Conservation (phyloP, 2,329 filamentous ascomycete genomes). For the Pleochaeta shiraiana region DNA sequence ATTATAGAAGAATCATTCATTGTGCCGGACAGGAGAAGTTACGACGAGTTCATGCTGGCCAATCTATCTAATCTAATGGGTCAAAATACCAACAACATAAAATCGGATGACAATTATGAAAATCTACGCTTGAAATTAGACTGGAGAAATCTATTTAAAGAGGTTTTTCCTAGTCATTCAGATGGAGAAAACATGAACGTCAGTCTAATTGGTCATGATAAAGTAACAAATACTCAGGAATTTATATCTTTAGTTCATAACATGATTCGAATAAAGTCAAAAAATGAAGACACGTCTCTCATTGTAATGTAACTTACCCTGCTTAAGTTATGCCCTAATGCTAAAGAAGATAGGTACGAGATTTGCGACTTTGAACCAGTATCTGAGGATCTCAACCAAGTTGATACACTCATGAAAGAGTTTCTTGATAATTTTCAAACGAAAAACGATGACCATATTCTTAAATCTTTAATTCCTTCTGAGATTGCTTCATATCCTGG, state of each 20-base stretch:
- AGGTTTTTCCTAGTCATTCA: background rate
- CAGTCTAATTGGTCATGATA: background rate
- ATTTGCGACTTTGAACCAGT: constrained; percentile 9
- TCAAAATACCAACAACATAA: too few species aligned
- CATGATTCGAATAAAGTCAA: constrained; percentile 7
- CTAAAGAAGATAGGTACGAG: constrained; percentile 11
- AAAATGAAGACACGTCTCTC: constrained; percentile 7
- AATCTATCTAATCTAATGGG: too few species aligned
- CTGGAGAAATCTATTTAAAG: constrained; percentile 9
- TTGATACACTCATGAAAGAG: constrained; percentile 8
- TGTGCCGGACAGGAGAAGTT: constrained; percentile 10
- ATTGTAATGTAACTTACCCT: constrained; percentile 8
- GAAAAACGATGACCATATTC: constrained; percentile 6
- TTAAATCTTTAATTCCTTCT: constrained; percentile 9
- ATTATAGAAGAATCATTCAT: constrained; percentile 13
- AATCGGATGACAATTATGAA: background rate
- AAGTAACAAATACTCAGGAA: constrained; percentile 4
- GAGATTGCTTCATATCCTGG: constrained; percentile 9
- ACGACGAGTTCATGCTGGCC: constrained; percentile 5
- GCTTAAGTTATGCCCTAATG: background rate
- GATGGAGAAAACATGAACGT: background rate
- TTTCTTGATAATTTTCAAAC: constrained; percentile 11
- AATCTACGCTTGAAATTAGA: constrained; percentile 9
- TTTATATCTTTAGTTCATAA: constrained; percentile 6
- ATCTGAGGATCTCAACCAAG: constrained; percentile 13